phyloP scores from a whole-genome alignment of 768 basidiomycete species.

The Tylopilus sp. region DNA sequence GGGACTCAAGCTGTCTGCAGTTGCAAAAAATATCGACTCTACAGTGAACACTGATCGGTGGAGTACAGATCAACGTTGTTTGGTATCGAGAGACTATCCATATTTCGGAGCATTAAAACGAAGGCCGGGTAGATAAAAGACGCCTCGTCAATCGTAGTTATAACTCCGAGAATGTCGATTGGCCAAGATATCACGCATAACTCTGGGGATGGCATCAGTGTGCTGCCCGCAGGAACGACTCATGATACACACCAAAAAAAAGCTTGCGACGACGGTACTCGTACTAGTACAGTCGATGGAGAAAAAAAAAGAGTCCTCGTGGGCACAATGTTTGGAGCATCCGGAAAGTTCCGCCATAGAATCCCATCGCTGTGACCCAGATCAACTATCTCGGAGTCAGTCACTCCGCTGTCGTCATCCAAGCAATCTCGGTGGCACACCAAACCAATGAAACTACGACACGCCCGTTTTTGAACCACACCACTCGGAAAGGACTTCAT shows the following conservation, averaged over 20 bases:
- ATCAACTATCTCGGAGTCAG: too few relatives aligned
- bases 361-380: too few relatives aligned
- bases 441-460: too few relatives aligned
- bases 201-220: not conserved
- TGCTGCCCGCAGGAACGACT: not conserved
- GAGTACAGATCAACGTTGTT: constrained; percentile 41
- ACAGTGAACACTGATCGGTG: constrained; percentile 29
- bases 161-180: constrained; percentile 55
- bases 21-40: constrained; percentile 26
- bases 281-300: too few relatives aligned
- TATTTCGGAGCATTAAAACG: constrained; percentile 87
- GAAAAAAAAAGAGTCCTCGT: too few relatives aligned
- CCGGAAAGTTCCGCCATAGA: too few relatives aligned
- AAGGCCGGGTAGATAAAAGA: constrained; percentile 52
- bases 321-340: too few relatives aligned
- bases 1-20: not conserved
- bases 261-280: too few relatives aligned
- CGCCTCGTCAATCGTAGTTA: constrained; percentile 80
- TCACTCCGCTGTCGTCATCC: too few relatives aligned
- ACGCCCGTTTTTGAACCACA: too few relatives aligned
- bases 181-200: not conserved
- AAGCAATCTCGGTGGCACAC: too few relatives aligned
- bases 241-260: not conserved
- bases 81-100: constrained; percentile 56
- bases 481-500: too few relatives aligned